Evolutionary conservation across 441 rosid species (phyloP), one percentile per base, ranked within the genome.

Genomic region (Breynia disticha): DNA sequence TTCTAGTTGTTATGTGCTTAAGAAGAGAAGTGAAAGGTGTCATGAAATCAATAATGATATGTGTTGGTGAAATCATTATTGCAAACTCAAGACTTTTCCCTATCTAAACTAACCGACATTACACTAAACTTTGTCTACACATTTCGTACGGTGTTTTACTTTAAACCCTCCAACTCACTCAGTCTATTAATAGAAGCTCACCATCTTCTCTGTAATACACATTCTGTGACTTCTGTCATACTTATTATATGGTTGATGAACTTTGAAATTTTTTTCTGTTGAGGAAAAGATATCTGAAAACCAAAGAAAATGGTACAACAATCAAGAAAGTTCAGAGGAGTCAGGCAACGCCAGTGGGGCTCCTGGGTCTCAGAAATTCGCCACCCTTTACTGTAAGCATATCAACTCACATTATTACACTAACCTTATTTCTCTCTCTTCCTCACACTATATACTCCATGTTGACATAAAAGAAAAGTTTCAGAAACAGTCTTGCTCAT

Each of bases 331-430:
- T 86, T 69, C 83, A 72, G 95, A 71, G 95, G 91, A 21, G 95
- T 86, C 58, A 81, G 91, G 70, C 91, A 86, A 56, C 87, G 95
- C 67, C 91, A 84, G 77, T 86, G 95, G 95, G 95, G 95, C 69
- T 86, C 95, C 19, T 86, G 95, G 91, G 91, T 86, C 32, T 83
- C 95, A 8, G 91, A 86, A 59, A 86, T 86, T 72, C 88, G 95
- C 57, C 95, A 86, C 50, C 89, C 95, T 18, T 76, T 86, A 66
- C 61, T 83, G 95, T 86, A 76, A 73, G 54, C 54, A 45, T 60
- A 52, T 48, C 69, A 46, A 46, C 66, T 58, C 20, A 3, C 35
- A 28, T 28, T 28, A 28, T 28, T 28, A 28, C n/a, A n/a, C n/a
- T 28, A 4, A 24, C 32, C 35, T 28, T 28, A 28, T 28, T 9